Conservation (phyloP, 2,329 filamentous ascomycete species). For the Sordariomycetes sp. region DNA sequence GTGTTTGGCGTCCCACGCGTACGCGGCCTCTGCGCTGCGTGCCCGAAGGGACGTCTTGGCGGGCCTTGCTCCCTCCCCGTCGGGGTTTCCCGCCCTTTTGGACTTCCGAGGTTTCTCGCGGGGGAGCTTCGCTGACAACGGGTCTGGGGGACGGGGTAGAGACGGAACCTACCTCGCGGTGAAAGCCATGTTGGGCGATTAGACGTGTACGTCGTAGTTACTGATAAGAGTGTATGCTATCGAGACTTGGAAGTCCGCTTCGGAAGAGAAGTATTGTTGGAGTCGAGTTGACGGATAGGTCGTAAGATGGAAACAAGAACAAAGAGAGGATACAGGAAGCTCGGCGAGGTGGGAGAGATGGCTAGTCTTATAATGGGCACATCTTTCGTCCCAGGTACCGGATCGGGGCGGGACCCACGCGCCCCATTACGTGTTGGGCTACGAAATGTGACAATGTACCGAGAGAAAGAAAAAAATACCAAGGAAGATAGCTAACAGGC, state of each 20-base stretch:
- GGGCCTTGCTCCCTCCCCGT: no score
- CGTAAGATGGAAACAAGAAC: background rate
- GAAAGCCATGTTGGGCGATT: slow-evolving; percentile 37
- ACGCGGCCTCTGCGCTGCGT: background rate
- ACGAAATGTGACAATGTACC: background rate
- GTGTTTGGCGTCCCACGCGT: background rate
- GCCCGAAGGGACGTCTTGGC: no score
- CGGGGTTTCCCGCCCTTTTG: no score
- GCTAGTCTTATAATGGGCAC: background rate
- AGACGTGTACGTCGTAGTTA: background rate
- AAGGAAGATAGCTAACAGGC: background rate
- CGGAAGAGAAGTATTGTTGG: background rate
- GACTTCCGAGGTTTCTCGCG: background rate
- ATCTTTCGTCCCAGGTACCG: background rate
- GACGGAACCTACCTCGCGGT: slow-evolving; percentile 35
- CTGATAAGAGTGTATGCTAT: background rate
- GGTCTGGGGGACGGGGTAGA: background rate
- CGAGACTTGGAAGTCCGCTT: background rate
- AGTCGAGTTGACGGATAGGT: background rate
- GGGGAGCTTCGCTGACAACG: background rate
- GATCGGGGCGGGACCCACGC: no score
- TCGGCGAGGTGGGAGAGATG: background rate
- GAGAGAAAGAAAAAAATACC: background rate
- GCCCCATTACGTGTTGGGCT: background rate
- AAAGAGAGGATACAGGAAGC: background rate